phyloP scores from a whole-genome alignment of 371 early-diverging fungal genomes.

The Rhizomucor miehei region DNA sequence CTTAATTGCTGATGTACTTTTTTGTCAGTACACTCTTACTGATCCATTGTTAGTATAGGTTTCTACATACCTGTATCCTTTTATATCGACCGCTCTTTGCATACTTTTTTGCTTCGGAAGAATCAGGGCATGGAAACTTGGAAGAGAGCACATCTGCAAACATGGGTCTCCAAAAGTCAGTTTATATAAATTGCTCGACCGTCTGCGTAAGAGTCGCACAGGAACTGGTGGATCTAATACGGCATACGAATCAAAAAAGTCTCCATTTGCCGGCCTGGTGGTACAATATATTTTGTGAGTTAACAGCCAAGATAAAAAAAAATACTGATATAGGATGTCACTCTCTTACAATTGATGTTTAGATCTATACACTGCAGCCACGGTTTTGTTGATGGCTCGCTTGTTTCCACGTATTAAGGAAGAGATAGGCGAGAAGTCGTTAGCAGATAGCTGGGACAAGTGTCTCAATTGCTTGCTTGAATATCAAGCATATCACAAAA shows the following conservation, averaged over 20 bases:
- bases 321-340: no score
- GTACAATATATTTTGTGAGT: slow-evolving; percentile 29
- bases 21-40: not conserved
- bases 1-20: not conserved
- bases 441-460: slow-evolving; percentile 20
- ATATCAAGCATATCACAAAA: slow-evolving; percentile 19
- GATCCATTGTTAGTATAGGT: slow-evolving; percentile 15
- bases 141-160: not conserved
- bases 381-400: slow-evolving; percentile 26
- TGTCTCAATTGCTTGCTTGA: slow-evolving; percentile 17
- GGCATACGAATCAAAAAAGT: slow-evolving; percentile 13
- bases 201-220: slow-evolving; percentile 21
- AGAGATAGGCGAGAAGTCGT: slow-evolving; percentile 16
- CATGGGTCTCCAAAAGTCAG: slow-evolving; percentile 18
- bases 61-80: slow-evolving; percentile 23
- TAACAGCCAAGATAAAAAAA: no score
- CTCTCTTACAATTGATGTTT: not conserved
- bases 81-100: slow-evolving; percentile 25
- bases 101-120: slow-evolving; percentile 23
- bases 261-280: slow-evolving; percentile 23
- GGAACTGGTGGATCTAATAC: slow-evolving; percentile 22
- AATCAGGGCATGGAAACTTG: slow-evolving; percentile 9
- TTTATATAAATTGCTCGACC: slow-evolving; percentile 21
- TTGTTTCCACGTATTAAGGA: slow-evolving; percentile 22
- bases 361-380: slow-evolving; percentile 27